Evolutionary conservation across 2,329 filamentous ascomycete species (phyloP).

Genomic region (Rutstroemia sp.): DNA sequence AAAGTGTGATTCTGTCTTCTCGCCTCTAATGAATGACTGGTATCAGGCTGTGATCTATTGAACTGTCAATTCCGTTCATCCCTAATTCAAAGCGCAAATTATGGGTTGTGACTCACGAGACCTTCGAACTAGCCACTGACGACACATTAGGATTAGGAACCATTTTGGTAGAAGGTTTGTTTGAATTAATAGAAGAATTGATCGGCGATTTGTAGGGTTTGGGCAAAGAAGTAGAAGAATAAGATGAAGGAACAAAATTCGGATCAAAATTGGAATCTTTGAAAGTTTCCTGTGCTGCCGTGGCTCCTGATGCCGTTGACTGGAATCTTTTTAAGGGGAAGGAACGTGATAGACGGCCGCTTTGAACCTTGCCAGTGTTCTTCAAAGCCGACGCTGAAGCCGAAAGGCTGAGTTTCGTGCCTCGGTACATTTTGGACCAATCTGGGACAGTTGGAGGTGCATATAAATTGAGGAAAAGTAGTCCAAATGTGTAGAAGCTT

Average conservation of each 20-base stretch:
- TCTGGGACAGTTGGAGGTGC: no score
- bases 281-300: background rate
- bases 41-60: constrained; percentile 19
- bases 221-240: background rate
- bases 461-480: no score
- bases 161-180: constrained; percentile 9
- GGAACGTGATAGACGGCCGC: background rate
- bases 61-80: background rate
- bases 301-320: background rate
- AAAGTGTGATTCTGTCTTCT: constrained; percentile 21
- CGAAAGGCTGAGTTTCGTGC: no score
- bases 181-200: background rate
- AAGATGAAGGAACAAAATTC: background rate
- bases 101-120: constrained; percentile 13
- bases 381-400: background rate
- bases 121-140: background rate
- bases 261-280: no score
- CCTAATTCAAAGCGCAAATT: background rate
- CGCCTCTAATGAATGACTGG: constrained; percentile 21
- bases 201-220: background rate
- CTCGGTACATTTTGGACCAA: no score
- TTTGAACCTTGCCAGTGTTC: background rate
- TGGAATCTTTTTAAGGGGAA: background rate
- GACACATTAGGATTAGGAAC: background rate
- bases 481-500: no score